Base-by-base conservation (phyloP, 805 yeast species). In the Sugiyamaella qingdaonensis region DNA sequence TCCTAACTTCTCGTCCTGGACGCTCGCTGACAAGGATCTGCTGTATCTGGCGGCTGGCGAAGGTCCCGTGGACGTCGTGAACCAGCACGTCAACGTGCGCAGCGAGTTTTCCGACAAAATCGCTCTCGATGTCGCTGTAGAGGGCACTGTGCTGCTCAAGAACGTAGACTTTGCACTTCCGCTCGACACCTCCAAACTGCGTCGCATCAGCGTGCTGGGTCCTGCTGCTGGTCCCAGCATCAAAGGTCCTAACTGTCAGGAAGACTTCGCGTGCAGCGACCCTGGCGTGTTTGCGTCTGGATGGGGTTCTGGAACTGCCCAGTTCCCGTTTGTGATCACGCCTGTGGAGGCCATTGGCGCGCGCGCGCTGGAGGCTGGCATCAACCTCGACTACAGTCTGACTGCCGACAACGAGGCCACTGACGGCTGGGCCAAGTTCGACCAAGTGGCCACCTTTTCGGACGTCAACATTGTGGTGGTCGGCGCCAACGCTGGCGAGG, bases 221-320 rank as follows among this genome's bases (percentile, higher is more conserved):
- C 57, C 71, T 4, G 83, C 79, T 1, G 84, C 85, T 2, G 77
- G 76, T 1, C 67, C 75, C 1, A 78, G 75, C 55, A 73, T 79
- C 19, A 37, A 71, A 43, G 86, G 86, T 0, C 73, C 78, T 57
- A 78, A 76, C 58, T 76, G 81, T 52, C 61, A 55, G 33, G 75
- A 72, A 54, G 85, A 81, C 61, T 80, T 77, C 61, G 73, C 72
- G 46, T 75, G 80, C 55, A 71, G 71, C 10, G 74, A 77, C 53
- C 31, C 37, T n/a, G 88, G 87, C 2, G 75, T 79, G 1, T 61
- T 82, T 41, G 77, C 79, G 33, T 72, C 78, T 31, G 86, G 86
- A 11, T 80, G 86, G 83, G 88, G 87, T 0, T 81, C 86, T 3
- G 81, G 85, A 0, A 72, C 82, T 10, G 83, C 77, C 13, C 76